These are phyloP conservation scores for Leucogyrophana mollusca DNA, from an alignment of 768 basidiomycete species.

Conservation along the genomic window DNA sequence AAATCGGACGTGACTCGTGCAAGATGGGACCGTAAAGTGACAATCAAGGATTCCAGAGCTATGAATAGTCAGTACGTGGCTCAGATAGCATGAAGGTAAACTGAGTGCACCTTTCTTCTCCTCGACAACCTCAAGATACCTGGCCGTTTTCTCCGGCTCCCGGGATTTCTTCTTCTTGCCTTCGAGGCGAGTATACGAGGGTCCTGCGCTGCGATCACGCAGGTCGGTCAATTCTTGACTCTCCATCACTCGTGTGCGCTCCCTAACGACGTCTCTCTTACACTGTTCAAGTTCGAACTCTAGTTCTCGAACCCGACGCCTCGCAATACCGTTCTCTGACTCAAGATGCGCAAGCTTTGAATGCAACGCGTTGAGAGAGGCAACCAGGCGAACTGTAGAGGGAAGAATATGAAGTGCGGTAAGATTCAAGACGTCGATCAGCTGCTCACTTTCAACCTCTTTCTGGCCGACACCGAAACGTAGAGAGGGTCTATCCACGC, in stretches of 20 bases:
- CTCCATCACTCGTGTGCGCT: conserved; percentile 63
- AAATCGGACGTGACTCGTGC: conserved; percentile 77
- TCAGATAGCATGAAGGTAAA: background rate
- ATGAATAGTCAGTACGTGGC: conserved; percentile 10
- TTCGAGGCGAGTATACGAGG: conserved; percentile 21
- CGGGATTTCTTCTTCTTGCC: conserved; percentile 30
- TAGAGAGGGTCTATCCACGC: conserved; percentile 50
- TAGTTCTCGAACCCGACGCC: conserved; percentile 80
- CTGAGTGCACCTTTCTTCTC: conserved; percentile 81
- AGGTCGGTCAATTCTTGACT: conserved; percentile 41
- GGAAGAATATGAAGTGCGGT: background rate
- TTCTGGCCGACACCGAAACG: conserved; percentile 44
- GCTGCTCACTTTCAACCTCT: conserved; percentile 70
- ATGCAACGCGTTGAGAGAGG: conserved; percentile 63
- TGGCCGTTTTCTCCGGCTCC: conserved; percentile 39
- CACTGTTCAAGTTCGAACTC: conserved; percentile 85
- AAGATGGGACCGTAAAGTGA: conserved; percentile 71
- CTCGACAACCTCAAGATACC: conserved; percentile 77
- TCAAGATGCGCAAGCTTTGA: conserved; percentile 71
- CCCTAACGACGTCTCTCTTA: conserved; percentile 71
- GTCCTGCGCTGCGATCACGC: conserved; percentile 12
- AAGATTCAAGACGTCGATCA: background rate
- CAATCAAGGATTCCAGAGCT: conserved; percentile 83
- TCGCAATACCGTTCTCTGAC: conserved; percentile 78
- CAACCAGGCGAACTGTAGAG: conserved; percentile 54